Evolutionary conservation across 306 rosid species (phyloP), one percentile per base, ranked within the genome.

Genomic region (Malus domestica): DNA sequence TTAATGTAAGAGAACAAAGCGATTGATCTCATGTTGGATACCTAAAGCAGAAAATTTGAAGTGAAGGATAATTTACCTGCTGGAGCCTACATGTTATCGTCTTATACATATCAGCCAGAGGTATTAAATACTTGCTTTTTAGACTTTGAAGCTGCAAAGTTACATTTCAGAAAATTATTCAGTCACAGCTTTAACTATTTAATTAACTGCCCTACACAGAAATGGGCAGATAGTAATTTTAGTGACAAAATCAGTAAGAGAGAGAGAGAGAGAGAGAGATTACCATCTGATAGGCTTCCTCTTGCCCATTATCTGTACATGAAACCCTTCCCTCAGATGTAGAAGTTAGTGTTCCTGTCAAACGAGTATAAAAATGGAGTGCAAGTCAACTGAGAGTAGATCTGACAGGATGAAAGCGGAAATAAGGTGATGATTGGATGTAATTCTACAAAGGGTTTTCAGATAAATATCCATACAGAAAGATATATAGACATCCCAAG

Each of bases 281-380:
- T 84, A 91, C 98, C 96, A 85, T 92, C 82, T 84, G 90, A 77
- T 80, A 89, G 73, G 80, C 72, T 72, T 87, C 97, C 85, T 90
- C 97, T 83, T 84, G 94, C 93, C 90, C 82, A 74, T 94, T 96
- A 65, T 73, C 84, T 29, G 88, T 88, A 83, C 79, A 84, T 75
- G 85, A 79, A 55, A 87, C 89, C 82, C 87, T 89, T 62, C 87
- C 79, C 85, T 80, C 94, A 38, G 79, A 78, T 23, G 96, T 84
- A 61, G 95, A 89, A 77, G 89, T 93, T 80, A 88, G 78, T 81
- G 93, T 88, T 57, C 89, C 96, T 72, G 19, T 72, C n/a, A 14
- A 72, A 71, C 2, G 46, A 20, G 23, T 87, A 82, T 32, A 73
- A 78, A 42, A 67, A 27, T 75, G 32, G 67, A 32, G 68, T n/a